Percentiles rank a stretch among this genome's conserved stretches.
Conservation (phyloP, 163 green algal genomes). For the Coccomyxa subellipsoidea region DNA sequence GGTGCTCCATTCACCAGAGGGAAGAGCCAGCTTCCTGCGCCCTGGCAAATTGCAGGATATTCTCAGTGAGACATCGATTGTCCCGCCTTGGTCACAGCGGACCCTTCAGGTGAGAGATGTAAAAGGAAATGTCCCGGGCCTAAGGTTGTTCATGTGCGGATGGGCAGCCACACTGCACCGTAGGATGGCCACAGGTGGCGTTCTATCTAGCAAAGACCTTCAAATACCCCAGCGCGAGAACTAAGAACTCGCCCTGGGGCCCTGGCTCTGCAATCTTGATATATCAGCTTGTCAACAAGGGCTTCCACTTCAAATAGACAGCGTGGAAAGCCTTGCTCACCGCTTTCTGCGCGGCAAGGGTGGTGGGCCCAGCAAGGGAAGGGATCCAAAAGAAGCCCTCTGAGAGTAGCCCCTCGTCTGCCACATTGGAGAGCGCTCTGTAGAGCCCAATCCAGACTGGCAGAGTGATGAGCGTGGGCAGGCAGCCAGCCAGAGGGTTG, state of each 20-base stretch:
- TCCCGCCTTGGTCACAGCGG: not conserved
- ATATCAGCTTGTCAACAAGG: not conserved
- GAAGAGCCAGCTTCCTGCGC: slow-evolving; percentile 81
- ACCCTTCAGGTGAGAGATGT: not conserved
- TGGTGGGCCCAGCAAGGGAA: slow-evolving; percentile 83
- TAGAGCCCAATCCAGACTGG: slow-evolving; percentile 93
- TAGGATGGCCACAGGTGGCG: slow-evolving; percentile 7
- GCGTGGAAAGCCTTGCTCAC: not conserved
- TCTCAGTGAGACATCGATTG: not conserved
- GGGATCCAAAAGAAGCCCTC: slow-evolving; percentile 97
- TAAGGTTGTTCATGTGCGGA: slow-evolving; percentile 11
- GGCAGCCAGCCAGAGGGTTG: slow-evolving; percentile 91
- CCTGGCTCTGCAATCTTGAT: not conserved
- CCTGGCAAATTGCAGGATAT: slow-evolving; percentile 34
- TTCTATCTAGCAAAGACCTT: slow-evolving; percentile 1
- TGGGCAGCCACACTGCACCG: not conserved
- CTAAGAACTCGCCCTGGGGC: slow-evolving; percentile 1
- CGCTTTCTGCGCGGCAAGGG: slow-evolving; percentile 52
- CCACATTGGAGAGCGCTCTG: slow-evolving; percentile 55
- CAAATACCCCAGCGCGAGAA: slow-evolving; percentile 2
- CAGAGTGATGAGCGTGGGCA: slow-evolving; percentile 86
- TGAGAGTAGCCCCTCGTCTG: slow-evolving; percentile 63
- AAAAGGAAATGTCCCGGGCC: not conserved
- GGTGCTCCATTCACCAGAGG: slow-evolving; percentile 76
- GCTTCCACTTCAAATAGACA: too few species aligned